A percentile compares a stretch with the other conserved stretches of the same genome.
phyloP scores from a whole-genome alignment of 345 rosid species.

The Stellera chamaejasme region DNA sequence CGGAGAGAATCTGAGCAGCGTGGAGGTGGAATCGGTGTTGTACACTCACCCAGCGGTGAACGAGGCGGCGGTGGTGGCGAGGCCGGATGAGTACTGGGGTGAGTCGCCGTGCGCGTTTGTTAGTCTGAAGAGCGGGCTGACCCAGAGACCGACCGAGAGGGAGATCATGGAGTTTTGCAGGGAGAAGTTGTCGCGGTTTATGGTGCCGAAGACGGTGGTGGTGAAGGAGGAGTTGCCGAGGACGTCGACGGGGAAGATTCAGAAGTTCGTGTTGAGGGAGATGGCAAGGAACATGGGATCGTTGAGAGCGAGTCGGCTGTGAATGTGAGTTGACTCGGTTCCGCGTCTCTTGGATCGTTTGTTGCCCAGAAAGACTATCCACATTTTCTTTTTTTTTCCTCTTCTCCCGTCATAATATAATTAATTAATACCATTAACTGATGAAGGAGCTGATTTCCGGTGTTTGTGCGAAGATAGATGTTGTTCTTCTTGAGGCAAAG shows the following conservation, averaged over 20 bases:
- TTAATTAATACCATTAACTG: no score
- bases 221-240: slow-evolving; percentile 47
- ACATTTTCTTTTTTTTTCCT: no score
- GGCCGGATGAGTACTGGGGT: slow-evolving; percentile 82
- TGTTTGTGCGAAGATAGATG: no score
- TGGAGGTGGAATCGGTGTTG: slow-evolving; percentile 66
- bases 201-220: slow-evolving; percentile 62
- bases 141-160: slow-evolving; percentile 13
- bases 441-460: no score
- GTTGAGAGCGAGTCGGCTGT: slow-evolving; percentile 30
- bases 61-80: slow-evolving; percentile 81
- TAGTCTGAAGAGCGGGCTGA: slow-evolving; percentile 26
- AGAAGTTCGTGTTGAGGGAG: slow-evolving; percentile 47
- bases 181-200: slow-evolving; percentile 41
- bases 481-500: no score
- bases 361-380: no score
- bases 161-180: slow-evolving; percentile 34
- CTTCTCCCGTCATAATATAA: no score
- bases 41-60: slow-evolving; percentile 52
- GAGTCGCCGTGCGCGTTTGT: slow-evolving; percentile 83
- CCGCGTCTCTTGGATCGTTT: no score
- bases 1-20: slow-evolving; percentile 75
- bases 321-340: neutral
- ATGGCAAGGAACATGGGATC: slow-evolving; percentile 19
- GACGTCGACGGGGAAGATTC: slow-evolving; percentile 58